Evolutionary conservation across 805 yeast genomes (phyloP), one percentile per base, ranked within the genome.

Genomic region (Wickerhamiella kazuoi): DNA sequence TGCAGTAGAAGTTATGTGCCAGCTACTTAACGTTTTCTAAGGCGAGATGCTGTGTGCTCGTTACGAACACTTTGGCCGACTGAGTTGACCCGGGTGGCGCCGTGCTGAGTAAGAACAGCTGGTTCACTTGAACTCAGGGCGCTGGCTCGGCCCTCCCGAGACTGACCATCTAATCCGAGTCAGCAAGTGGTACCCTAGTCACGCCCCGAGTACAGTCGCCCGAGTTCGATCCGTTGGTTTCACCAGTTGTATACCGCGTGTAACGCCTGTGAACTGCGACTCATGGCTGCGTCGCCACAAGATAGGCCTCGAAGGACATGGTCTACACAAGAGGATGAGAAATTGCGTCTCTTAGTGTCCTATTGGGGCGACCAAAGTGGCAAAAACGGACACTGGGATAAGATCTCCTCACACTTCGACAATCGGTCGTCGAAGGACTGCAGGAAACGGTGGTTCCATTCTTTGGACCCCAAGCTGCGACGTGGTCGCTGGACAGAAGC

Each of bases 401-500:
- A 63, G 42, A 59, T 59, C 28, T 44, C 56, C 9, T 45, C 56
- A 8, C 50, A 56, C n/a, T 52, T 60, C 38, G 54, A 48, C 16
- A 44, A 49, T 28, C 55, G 94, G 39, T 76, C 79, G 49, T 68
- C 82, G 11, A 82, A 79, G 50, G 93, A 83, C 53, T 79, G 94
- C 52, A 68, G 83, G 28, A 84, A 83, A 55, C 61, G 96, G 42
- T 86, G 96, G 96, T 63, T 72, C 15, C 78, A 77, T 45, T 81
- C 94, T 1, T 59, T 86, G 31, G 90, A 83, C 55, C 96, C 96
- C 2, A 71, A 66, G 42, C 61, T 86, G 44, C 70, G 74, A 40
- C 79, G 81, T 47, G 96, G 96, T 1, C 72, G 74, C 52, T 86
- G 96, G 96, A 79, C 90, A 1, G 56, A 67, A 13, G 78, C 69